Evolutionary conservation across 2,329 filamentous ascomycete species (phyloP).

Genomic region (Ophiostoma himal-ulmi): DNA sequence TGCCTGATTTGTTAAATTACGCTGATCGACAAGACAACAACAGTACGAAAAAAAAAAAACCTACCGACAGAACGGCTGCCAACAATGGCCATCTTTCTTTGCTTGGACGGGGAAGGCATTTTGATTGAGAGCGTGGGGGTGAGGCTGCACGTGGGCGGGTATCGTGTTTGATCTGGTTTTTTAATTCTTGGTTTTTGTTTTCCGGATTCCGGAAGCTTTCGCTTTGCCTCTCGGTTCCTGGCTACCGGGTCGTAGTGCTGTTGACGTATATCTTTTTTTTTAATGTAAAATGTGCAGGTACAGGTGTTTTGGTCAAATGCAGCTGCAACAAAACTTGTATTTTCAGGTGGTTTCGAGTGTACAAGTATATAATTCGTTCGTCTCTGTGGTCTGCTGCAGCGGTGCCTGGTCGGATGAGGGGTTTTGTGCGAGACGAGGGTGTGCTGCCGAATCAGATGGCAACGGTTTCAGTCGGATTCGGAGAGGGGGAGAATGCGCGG

Average conservation of each 20-base stretch:
- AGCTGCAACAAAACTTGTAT: background rate
- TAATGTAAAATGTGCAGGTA: background rate
- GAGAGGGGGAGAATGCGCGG: constrained; percentile 5
- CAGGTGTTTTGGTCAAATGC: background rate
- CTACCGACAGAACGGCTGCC: constrained; percentile 77
- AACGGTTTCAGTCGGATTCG: background rate
- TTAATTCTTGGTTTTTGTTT: background rate
- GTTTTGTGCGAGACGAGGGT: constrained; percentile 5
- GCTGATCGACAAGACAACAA: background rate
- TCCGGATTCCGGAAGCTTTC: background rate
- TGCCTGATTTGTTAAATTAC: constrained; percentile 53
- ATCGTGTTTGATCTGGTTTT: constrained; percentile 2
- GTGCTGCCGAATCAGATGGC: constrained; percentile 4
- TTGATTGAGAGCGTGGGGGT: constrained; percentile 20
- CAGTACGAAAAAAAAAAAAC: constrained; percentile 9
- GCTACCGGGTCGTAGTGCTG: background rate
- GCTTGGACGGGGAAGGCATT: constrained; percentile 59
- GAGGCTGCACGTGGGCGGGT: constrained; percentile 18
- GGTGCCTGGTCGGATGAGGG: constrained; percentile 5
- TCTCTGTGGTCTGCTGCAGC: background rate
- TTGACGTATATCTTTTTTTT: background rate
- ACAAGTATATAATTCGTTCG: constrained; percentile 1
- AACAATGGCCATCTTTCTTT: constrained; percentile 92
- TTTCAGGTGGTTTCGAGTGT: background rate
- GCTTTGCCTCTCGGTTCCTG: background rate